phyloP scores from a whole-genome alignment of 2,329 filamentous ascomycete genomes.

The Arthrobotrys entomopaga region DNA sequence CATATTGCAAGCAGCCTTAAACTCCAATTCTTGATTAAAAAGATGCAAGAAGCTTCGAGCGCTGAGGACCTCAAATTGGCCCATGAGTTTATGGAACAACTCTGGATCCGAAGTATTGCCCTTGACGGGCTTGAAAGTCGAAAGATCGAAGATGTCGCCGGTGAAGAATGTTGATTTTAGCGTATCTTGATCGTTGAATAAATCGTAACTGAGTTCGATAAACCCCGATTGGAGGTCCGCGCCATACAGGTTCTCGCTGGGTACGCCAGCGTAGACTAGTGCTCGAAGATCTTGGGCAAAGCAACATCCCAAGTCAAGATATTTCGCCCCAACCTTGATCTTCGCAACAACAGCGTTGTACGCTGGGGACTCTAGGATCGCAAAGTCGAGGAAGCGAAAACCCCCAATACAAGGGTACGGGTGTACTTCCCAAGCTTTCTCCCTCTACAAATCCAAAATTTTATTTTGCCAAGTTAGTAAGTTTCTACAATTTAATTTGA shows the following conservation, averaged over 20 bases:
- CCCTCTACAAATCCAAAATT: conserved; percentile 57
- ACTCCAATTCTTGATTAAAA: conserved; percentile 60
- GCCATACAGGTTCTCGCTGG: conserved; percentile 62
- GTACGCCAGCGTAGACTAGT: conserved; percentile 62
- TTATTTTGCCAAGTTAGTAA: background rate
- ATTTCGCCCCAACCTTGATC: conserved; percentile 58
- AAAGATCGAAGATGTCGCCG: conserved; percentile 59
- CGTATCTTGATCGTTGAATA: conserved; percentile 61
- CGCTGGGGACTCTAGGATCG: conserved; percentile 59
- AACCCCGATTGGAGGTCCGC: conserved; percentile 62
- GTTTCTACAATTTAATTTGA: background rate
- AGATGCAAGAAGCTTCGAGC: conserved; percentile 61
- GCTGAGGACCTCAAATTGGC: conserved; percentile 60
- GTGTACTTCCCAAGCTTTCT: conserved; percentile 62
- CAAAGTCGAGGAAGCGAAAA: conserved; percentile 63
- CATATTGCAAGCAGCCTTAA: conserved; percentile 58
- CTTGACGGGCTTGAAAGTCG: conserved; percentile 13
- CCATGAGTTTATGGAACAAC: conserved; percentile 55
- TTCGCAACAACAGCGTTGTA: conserved; percentile 60
- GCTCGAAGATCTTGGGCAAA: conserved; percentile 65
- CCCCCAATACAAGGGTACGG: conserved; percentile 63
- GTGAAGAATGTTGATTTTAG: conserved; percentile 57
- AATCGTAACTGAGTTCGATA: conserved; percentile 61
- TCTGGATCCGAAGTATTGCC: conserved; percentile 32
- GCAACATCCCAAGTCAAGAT: conserved; percentile 64